Percentiles rank a stretch among this genome's conserved stretches.
phyloP scores from a whole-genome alignment of 2,329 filamentous ascomycete genomes.

The Monosporascus sp. region DNA sequence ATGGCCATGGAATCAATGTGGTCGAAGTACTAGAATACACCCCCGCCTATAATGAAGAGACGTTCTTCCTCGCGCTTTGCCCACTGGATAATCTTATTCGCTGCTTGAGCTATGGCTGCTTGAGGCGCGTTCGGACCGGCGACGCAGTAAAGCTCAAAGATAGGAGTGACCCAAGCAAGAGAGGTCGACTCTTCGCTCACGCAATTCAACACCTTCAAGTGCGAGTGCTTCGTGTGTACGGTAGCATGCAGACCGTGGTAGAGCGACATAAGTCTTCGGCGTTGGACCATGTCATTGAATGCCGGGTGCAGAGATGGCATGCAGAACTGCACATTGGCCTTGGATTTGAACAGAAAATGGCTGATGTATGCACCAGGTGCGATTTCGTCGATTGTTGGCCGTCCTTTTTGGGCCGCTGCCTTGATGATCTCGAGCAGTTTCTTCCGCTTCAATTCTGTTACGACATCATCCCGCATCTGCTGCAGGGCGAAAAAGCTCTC shows the following conservation, averaged over 20 bases:
- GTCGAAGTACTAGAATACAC: constrained; percentile 55
- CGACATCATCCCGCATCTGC: constrained; percentile 59
- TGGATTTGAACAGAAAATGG: constrained; percentile 95
- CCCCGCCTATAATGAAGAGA: constrained; percentile 95
- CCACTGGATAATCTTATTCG: constrained; percentile 88
- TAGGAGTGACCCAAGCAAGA: constrained; percentile 83
- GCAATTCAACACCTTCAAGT: constrained; percentile 81
- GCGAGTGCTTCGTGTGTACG: constrained; percentile 77
- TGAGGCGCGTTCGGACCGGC: constrained; percentile 66
- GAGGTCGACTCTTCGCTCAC: constrained; percentile 70
- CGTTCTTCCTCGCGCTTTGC: constrained; percentile 86
- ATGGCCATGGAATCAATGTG: not conserved
- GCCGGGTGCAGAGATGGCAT: constrained; percentile 76
- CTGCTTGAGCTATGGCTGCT: constrained; percentile 70
- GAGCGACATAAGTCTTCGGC: constrained; percentile 70
- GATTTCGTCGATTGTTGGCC: constrained; percentile 67
- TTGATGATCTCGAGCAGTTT: constrained; percentile 71
- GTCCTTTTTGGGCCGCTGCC: constrained; percentile 62
- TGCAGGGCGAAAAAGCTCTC: constrained; percentile 91
- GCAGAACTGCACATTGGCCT: constrained; percentile 89
- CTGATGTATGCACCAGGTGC: constrained; percentile 73
- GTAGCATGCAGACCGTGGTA: constrained; percentile 82
- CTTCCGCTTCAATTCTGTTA: constrained; percentile 67
- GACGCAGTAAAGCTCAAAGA: constrained; percentile 95
- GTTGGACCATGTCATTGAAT: constrained; percentile 53